phyloP scores from a whole-genome alignment of 176 grass and related monocot species.

The Rhynchospora breviuscula region DNA sequence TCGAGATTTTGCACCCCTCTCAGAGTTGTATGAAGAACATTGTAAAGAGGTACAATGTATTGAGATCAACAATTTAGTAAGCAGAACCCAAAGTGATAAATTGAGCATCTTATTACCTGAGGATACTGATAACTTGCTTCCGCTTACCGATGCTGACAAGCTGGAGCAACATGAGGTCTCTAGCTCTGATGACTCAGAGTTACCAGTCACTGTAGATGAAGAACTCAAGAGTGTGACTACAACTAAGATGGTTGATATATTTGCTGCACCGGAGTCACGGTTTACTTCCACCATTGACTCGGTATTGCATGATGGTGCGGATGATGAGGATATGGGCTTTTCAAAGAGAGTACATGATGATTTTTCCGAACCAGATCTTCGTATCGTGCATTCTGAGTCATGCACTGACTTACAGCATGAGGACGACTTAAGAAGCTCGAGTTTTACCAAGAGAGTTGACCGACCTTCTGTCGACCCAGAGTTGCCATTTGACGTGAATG shows the following conservation, averaged over 20 bases:
- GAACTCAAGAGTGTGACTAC: background rate
- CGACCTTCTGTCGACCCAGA: background rate
- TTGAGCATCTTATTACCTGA: constrained; percentile 33
- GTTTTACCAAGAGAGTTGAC: constrained; percentile 9
- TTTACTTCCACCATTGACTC: background rate
- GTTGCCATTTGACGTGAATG: background rate
- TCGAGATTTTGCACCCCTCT: constrained; percentile 11
- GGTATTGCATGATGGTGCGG: background rate
- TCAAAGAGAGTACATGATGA: constrained; percentile 11
- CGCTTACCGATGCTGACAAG: constrained; percentile 36
- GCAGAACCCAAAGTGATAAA: constrained; percentile 32
- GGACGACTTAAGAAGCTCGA: constrained; percentile 2
- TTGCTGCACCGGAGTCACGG: background rate
- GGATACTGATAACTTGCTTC: constrained; percentile 32
- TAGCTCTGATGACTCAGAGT: background rate
- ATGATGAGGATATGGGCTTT: background rate
- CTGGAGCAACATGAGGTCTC: constrained; percentile 15
- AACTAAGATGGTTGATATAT: constrained; percentile 22
- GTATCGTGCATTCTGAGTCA: background rate
- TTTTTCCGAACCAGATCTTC: background rate
- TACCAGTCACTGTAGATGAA: background rate
- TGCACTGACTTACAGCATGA: background rate
- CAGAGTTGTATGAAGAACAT: constrained; percentile 39
- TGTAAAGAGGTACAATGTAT: constrained; percentile 87
- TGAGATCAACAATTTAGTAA: constrained; percentile 33